Evolutionary conservation across 495 filamentous ascomycete genomes (phyloP).

Genomic region (Penicillium robsamsonii): DNA sequence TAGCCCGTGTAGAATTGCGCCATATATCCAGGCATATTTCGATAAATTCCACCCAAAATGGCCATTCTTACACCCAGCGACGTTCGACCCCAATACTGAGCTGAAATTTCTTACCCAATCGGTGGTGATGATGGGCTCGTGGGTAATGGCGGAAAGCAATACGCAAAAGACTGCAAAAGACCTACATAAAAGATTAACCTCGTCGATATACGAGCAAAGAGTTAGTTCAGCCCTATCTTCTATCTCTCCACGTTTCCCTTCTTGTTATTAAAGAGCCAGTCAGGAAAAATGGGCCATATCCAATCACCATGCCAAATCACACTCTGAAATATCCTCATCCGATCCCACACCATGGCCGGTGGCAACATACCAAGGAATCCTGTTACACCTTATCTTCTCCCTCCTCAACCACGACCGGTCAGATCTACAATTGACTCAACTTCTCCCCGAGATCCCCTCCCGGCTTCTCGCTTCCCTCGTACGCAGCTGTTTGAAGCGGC

Average conservation of each 20-base stretch:
- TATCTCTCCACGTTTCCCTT: neutral
- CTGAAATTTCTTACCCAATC: neutral
- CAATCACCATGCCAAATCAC: neutral
- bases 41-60: slow-evolving; percentile 1
- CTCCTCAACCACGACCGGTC: neutral
- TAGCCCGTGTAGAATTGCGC: neutral
- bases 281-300: neutral
- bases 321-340: neutral
- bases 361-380: neutral
- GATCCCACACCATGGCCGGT: neutral
- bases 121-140: neutral
- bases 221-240: neutral
- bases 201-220: neutral
- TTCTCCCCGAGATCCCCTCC: neutral
- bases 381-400: neutral
- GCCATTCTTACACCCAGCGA: neutral
- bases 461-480: neutral
- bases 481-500: neutral
- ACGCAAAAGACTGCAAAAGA: neutral
- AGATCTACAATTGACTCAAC: neutral
- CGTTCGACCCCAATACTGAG: neutral
- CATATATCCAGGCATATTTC: neutral
- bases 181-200: neutral
- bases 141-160: neutral
- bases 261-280: neutral